Base-by-base conservation (phyloP, 1,139 yeast genomes). In the Suhomyces bribrorum region DNA sequence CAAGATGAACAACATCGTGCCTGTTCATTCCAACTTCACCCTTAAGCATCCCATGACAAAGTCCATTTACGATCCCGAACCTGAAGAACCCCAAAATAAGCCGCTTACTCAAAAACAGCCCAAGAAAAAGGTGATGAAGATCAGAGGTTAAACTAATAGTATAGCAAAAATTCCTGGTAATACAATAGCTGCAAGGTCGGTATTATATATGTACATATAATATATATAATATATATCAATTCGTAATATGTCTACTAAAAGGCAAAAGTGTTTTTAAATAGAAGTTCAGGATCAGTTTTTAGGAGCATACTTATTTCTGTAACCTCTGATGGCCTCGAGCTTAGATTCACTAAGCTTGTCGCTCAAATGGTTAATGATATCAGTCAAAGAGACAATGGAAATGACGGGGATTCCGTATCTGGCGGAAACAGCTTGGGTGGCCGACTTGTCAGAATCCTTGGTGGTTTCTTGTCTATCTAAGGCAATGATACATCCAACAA, bases 381-480 rank as follows among this genome's bases (percentile, higher is more conserved):
- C 92, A 38, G 76, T 71, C 59, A 92, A 75, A 32, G 81, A 73
- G 32, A 90, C 89, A 53, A 92, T 90, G 38, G 87, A 81, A 44
- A 85, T 61, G 16, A 92, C 96, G 4, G 97, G 97, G 41, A 90
- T 86, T 27, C 75, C 74, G 59, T 83, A 84, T 55, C 75, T 78
- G 56, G 80, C 70, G 38, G 86, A 69, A 33, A 92, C 94, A 18
- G 82, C 81, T 59, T 84, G 86, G 9, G 96, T 87, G 31, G 97
- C 95, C 47, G 94, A 84, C 50, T 73, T 62, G 34, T 75, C 76
- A 16, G 83, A 70, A 50, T 82, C 88, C 30, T 69, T 68, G 29
- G 94, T 84, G 42, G 85, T 78, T 68, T 92, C 98, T 72, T 89
- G 95, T 72, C 98, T 83, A 63, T 92, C 98, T 54, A 92, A 77